Conservation (phyloP, 1,284 basidiomycete species). For the Naganishia sp. region DNA sequence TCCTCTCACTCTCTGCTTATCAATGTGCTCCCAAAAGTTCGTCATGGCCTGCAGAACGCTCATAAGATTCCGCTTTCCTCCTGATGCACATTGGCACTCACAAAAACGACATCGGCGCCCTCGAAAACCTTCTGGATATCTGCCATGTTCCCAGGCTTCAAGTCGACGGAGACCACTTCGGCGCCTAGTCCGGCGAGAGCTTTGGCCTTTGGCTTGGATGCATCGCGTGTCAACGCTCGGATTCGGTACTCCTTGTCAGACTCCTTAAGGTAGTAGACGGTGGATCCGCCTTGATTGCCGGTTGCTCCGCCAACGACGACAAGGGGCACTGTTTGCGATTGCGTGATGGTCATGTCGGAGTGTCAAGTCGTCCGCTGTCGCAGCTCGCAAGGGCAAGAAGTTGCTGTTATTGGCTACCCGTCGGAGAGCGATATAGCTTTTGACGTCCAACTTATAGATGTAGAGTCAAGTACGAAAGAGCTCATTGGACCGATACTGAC, state of each 20-base stretch:
- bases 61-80: not conserved
- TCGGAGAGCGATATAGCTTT: no score
- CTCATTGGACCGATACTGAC: no score
- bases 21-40: conserved; percentile 32
- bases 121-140: conserved; percentile 9
- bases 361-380: no score
- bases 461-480: no score
- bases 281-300: conserved; percentile 59
- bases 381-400: no score
- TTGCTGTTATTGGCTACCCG: no score
- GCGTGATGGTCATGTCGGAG: conserved; percentile 35
- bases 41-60: conserved; percentile 19
- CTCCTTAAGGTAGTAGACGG: conserved; percentile 56
- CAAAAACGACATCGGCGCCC: conserved; percentile 30
- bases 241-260: conserved; percentile 58
- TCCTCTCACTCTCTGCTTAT: conserved; percentile 17
- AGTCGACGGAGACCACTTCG: conserved; percentile 51
- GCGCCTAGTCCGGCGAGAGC: conserved; percentile 55
- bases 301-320: conserved; percentile 61
- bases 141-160: conserved; percentile 30
- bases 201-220: conserved; percentile 51
- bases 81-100: not conserved
- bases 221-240: conserved; percentile 58
- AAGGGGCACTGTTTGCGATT: conserved; percentile 35
- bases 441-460: no score